Evolutionary conservation across 2,329 filamentous ascomycete genomes (phyloP).

Genomic region (Xylariaceae sp.): DNA sequence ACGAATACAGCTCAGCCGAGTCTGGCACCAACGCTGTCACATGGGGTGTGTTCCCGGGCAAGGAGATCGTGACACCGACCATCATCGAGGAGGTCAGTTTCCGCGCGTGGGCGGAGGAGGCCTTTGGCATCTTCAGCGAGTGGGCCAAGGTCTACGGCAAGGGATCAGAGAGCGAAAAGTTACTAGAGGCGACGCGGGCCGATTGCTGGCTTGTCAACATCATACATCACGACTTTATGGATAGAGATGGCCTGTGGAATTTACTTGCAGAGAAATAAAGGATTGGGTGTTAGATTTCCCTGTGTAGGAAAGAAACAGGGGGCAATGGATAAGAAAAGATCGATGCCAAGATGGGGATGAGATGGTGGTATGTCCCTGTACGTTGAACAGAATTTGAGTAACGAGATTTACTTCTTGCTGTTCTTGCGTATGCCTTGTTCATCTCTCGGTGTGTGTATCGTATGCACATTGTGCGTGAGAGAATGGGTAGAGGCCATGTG

Average conservation of each 20-base stretch:
- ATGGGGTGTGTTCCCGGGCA: conserved; percentile 91
- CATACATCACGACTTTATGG: conserved; percentile 73
- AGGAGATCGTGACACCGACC: conserved; percentile 92
- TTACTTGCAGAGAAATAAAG: conserved; percentile 45
- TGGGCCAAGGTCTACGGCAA: conserved; percentile 87
- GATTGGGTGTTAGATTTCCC: background rate
- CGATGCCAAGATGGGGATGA: no score
- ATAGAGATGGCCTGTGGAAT: conserved; percentile 67
- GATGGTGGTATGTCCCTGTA: no score
- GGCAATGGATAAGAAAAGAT: background rate
- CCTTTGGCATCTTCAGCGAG: conserved; percentile 90
- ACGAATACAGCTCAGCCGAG: conserved; percentile 28
- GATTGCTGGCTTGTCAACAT: conserved; percentile 88
- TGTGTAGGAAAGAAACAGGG: background rate
- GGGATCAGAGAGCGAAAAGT: conserved; percentile 62
- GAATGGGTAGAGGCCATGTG: no score
- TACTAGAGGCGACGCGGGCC: conserved; percentile 62
- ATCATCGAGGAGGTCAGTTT: conserved; percentile 97
- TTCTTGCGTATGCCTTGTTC: no score
- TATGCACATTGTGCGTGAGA: no score
- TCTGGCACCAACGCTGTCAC: conserved; percentile 85
- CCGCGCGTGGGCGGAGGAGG: conserved; percentile 89
- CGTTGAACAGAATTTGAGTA: no score
- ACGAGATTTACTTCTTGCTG: no score
- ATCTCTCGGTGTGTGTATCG: no score